Conservation (phyloP, 169 alveolate genomes). For the Cystoisospora suis region DNA sequence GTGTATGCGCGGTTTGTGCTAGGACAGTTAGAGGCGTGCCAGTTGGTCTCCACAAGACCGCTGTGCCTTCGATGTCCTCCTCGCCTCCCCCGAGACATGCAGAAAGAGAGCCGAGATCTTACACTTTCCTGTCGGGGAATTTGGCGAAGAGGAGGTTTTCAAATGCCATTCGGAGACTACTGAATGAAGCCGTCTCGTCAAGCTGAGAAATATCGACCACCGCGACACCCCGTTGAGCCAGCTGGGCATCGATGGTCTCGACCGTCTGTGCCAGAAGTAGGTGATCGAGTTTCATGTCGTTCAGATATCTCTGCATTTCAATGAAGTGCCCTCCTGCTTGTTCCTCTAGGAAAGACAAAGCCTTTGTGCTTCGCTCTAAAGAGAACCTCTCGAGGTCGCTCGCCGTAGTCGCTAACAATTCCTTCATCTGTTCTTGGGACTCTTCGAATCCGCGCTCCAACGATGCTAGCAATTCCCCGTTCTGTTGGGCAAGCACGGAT, state of each 20-base stretch:
- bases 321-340: background rate
- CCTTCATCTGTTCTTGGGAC: background rate
- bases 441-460: background rate
- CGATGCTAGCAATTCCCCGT: background rate
- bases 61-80: too few species aligned
- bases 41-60: too few species aligned
- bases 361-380: background rate
- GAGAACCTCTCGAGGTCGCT: background rate
- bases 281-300: background rate
- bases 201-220: slow-evolving; percentile 3
- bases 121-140: background rate
- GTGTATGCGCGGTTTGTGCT: too few species aligned
- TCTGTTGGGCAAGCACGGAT: too few species aligned
- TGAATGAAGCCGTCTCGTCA: background rate
- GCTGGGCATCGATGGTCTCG: background rate
- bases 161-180: background rate
- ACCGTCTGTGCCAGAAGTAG: slow-evolving; percentile 10
- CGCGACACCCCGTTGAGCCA: background rate
- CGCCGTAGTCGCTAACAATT: background rate
- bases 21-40: too few species aligned
- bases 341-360: background rate
- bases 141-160: background rate
- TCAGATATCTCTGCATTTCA: background rate
- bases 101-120: too few species aligned
- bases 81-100: too few species aligned